Evolutionary conservation across 805 yeast species (phyloP).

Genomic region (Ogataea paraovalis): DNA sequence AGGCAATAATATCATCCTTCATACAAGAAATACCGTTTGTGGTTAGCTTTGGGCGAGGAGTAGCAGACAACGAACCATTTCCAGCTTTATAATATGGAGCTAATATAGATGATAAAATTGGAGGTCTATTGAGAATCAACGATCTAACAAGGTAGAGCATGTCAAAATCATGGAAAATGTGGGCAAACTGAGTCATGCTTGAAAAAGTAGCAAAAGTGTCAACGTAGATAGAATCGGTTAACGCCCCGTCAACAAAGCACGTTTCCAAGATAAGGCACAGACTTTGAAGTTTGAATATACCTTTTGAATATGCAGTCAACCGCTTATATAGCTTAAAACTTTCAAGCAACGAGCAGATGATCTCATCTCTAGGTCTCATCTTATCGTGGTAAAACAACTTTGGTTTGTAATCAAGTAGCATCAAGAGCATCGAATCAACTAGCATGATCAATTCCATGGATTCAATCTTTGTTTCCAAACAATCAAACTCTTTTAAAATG

Average conservation of each 20-base stretch:
- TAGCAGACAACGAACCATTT: not conserved
- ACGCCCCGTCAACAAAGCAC: conserved; percentile 5
- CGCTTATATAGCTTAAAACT: conserved; percentile 9
- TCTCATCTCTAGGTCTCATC: not conserved
- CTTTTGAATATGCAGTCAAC: conserved; percentile 9
- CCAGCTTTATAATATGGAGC: not conserved
- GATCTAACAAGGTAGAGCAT: conserved; percentile 13
- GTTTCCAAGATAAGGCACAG: conserved; percentile 12
- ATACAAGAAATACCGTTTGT: not conserved
- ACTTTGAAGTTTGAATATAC: conserved; percentile 15
- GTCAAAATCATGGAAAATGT: conserved; percentile 8
- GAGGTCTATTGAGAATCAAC: conserved; percentile 11
- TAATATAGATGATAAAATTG: conserved; percentile 5
- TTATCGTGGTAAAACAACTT: conserved; percentile 1
- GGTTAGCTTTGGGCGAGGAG: not conserved
- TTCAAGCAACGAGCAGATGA: conserved; percentile 1
- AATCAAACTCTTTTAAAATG: conserved; percentile 1
- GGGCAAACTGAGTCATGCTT: not conserved
- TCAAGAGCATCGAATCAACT: conserved; percentile 8
- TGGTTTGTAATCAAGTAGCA: conserved; percentile 5
- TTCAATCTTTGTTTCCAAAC: conserved; percentile 5
- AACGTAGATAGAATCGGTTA: conserved; percentile 3
- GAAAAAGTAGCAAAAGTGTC: conserved; percentile 11
- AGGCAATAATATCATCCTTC: conserved; percentile 3
- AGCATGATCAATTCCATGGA: conserved; percentile 18